Base-by-base conservation (phyloP, 1,284 basidiomycete genomes). In the Apiotrichum siamense region DNA sequence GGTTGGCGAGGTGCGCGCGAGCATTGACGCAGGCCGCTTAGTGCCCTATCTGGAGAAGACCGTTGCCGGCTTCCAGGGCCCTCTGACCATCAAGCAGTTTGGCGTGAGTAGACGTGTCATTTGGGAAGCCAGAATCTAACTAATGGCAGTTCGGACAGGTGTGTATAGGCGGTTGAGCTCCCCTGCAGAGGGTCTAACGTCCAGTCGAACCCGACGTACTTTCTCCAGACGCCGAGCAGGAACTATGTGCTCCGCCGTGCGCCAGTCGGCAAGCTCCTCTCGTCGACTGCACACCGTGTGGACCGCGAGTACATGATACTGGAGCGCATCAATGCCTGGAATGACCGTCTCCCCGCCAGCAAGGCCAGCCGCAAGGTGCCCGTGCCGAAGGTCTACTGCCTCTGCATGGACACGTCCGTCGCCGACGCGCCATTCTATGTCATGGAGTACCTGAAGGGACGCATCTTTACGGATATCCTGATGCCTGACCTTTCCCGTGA, bases 141-240 rank as follows among this genome's bases (percentile, higher is more conserved):
- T n/a, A n/a, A n/a, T n/a, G n/a, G n/a, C n/a, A n/a, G n/a, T n/a
- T n/a, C n/a, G n/a, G n/a, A n/a, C n/a, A n/a, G n/a, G n/a, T n/a
- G n/a, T n/a, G n/a, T n/a, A n/a, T n/a, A n/a, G n/a, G n/a, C n/a
- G n/a, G n/a, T n/a, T n/a, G n/a, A n/a, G n/a, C n/a, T n/a, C n/a
- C n/a, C n/a, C n/a, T n/a, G n/a, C n/a, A n/a, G n/a, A n/a, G n/a
- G n/a, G n/a, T n/a, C n/a, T n/a, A n/a, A n/a, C 11, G 31, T 53
- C 42, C 56, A 89, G 87, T 93, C 89, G 13, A 97, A 97, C 67
- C 93, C 93, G 0, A 97, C 93, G 0, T 97, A 97, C 72, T 87
- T 59, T 24, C 38, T 61, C 40, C 44, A 40, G 32, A 50, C 54
- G 10, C 59, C 63, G 3, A 50, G 50, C 1, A 47, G 49, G 37